Conservation (phyloP, 1,139 yeast species). For the Saccharomycopsis hybrid region DNA sequence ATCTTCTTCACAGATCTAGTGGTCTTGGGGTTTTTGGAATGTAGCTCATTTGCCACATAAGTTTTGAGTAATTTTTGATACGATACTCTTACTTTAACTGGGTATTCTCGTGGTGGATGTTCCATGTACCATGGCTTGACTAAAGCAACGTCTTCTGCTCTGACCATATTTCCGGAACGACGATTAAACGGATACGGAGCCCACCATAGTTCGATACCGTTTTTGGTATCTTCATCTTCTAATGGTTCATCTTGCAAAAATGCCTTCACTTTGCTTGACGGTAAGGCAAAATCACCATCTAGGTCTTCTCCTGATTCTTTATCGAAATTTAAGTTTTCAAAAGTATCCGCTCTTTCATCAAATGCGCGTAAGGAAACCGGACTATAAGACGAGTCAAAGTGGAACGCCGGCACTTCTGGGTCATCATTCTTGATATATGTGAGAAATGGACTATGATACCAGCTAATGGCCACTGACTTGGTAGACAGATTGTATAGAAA, state of each 20-base stretch:
- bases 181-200: slow-evolving; percentile 84
- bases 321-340: slow-evolving; percentile 25
- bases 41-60: slow-evolving; percentile 67
- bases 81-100: slow-evolving; percentile 75
- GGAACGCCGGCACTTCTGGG: slow-evolving; percentile 50
- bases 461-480: slow-evolving; percentile 50
- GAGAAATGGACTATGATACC: slow-evolving; percentile 57
- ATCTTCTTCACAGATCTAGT: slow-evolving; percentile 40
- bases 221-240: slow-evolving; percentile 44
- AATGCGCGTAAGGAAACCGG: slow-evolving; percentile 45
- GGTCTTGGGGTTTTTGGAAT: slow-evolving; percentile 35
- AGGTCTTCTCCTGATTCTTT: slow-evolving; percentile 31
- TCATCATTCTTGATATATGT: slow-evolving; percentile 43
- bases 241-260: slow-evolving; percentile 36
- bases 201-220: slow-evolving; percentile 62
- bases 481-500: slow-evolving; percentile 77
- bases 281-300: slow-evolving; percentile 34
- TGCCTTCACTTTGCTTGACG: slow-evolving; percentile 37
- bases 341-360: slow-evolving; percentile 24
- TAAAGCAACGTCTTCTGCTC: slow-evolving; percentile 89
- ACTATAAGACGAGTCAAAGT: slow-evolving; percentile 47
- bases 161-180: slow-evolving; percentile 59
- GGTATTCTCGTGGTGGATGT: slow-evolving; percentile 49
- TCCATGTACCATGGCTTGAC: slow-evolving; percentile 78
- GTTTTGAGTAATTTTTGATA: slow-evolving; percentile 80